These are phyloP conservation scores for Senna tora DNA, from an alignment of 306 rosid species.

Conservation along the genomic window DNA sequence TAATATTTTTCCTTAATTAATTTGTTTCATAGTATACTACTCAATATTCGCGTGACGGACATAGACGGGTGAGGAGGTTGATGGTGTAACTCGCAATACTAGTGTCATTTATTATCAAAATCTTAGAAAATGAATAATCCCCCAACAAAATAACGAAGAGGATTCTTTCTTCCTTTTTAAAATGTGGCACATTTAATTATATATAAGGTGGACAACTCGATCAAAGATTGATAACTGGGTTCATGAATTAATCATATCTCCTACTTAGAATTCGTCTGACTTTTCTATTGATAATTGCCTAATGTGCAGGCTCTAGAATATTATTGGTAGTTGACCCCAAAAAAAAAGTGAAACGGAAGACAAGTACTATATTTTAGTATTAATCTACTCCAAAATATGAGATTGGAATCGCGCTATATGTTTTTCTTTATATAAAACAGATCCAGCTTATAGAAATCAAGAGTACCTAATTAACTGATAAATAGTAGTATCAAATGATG, in stretches of 20 bases:
- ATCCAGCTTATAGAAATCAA: neutral
- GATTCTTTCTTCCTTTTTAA: neutral
- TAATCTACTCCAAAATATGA: neutral
- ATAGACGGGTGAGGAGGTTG: neutral
- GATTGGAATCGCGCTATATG: neutral
- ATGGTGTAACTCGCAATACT: neutral
- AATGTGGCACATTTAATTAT: neutral
- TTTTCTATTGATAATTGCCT: neutral
- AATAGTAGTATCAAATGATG: neutral
- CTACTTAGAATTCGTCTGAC: neutral
- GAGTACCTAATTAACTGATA: neutral
- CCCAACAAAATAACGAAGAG: slow-evolving; percentile 3
- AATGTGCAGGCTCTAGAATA: neutral
- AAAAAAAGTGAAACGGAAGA: neutral
- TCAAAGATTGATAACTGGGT: slow-evolving; percentile 7
- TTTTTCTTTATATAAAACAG: slow-evolving; percentile 1
- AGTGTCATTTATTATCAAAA: neutral
- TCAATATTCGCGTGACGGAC: neutral
- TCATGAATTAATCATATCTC: neutral
- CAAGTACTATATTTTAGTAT: neutral
- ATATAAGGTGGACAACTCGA: neutral
- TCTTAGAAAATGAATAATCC: neutral
- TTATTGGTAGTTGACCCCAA: slow-evolving; percentile 1
- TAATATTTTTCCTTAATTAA: too few relatives aligned
- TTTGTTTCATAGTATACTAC: neutral